Percentiles rank a stretch among this genome's conserved stretches.
phyloP scores from a whole-genome alignment of 306 rosid species.

The Rosa lucieae region DNA sequence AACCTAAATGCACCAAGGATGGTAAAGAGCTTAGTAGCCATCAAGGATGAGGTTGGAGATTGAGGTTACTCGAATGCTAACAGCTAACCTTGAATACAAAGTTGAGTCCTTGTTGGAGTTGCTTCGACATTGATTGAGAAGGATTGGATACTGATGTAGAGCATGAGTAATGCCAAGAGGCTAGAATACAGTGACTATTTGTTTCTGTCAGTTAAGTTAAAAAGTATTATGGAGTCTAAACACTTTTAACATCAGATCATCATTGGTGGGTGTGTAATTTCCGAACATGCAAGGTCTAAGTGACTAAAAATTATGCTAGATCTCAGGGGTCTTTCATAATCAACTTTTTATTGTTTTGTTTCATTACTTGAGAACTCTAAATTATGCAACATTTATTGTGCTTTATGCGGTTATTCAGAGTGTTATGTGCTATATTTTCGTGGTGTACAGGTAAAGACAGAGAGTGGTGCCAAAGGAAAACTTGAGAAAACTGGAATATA shows the following conservation, averaged over 20 bases:
- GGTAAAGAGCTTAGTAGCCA: not conserved
- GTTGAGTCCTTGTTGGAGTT: constrained; percentile 1
- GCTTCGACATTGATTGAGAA: not conserved
- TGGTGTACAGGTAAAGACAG: constrained; percentile 69
- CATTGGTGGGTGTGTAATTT: not conserved
- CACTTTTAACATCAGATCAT: not conserved
- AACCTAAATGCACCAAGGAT: not conserved
- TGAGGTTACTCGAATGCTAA: not conserved
- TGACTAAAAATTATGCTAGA: not conserved
- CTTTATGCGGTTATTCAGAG: not conserved
- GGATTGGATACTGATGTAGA: not conserved
- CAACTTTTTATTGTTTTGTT: not conserved
- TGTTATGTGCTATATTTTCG: not conserved
- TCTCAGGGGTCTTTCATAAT: not conserved
- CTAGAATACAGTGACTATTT: not conserved
- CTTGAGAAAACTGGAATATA: constrained; percentile 84
- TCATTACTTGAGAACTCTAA: not conserved
- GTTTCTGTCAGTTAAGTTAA: not conserved
- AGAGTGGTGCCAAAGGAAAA: constrained; percentile 82
- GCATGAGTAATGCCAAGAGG: not conserved
- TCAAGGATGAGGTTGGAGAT: not conserved
- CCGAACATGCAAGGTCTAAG: not conserved
- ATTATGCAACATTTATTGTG: not conserved
- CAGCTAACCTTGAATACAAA: not conserved
- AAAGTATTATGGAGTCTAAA: not conserved